Evolutionary conservation across 495 filamentous ascomycete species (phyloP).

Genomic region (Penicillium parvum): DNA sequence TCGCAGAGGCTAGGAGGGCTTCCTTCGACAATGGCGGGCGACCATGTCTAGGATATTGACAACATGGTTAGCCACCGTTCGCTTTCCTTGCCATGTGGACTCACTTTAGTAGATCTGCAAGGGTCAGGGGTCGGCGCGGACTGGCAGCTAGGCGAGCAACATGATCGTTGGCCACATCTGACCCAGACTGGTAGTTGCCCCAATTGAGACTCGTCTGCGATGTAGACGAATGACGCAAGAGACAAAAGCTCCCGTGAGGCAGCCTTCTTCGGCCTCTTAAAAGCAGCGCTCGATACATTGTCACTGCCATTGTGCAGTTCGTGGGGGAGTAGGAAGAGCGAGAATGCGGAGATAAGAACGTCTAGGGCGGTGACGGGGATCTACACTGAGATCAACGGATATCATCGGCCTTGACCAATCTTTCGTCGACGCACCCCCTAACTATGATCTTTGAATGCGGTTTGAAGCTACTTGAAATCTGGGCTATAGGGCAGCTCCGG

Average conservation of each 20-base stretch:
- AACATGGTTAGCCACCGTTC: no score
- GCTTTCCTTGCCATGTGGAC: slow-evolving; percentile 1
- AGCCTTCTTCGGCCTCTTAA: neutral
- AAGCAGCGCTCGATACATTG: slow-evolving; percentile 4
- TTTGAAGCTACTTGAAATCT: no score
- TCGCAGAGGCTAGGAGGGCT: slow-evolving; percentile 79
- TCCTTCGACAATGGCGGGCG: slow-evolving; percentile 79
- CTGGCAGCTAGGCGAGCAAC: slow-evolving; percentile 73
- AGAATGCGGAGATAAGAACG: slow-evolving; percentile 4
- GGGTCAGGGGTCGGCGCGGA: slow-evolving; percentile 73
- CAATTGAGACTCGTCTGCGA: slow-evolving; percentile 13
- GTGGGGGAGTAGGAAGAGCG: neutral
- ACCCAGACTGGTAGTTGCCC: slow-evolving; percentile 19
- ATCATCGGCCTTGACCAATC: slow-evolving; percentile 11
- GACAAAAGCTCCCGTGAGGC: neutral
- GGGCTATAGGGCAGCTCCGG: no score
- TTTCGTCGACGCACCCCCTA: no score
- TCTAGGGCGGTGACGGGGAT: slow-evolving; percentile 12
- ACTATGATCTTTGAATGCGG: no score
- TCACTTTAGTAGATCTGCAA: slow-evolving; percentile 86
- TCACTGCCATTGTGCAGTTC: slow-evolving; percentile 8
- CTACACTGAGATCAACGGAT: slow-evolving; percentile 7
- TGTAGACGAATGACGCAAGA: slow-evolving; percentile 17
- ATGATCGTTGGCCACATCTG: slow-evolving; percentile 59
- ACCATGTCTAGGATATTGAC: slow-evolving; percentile 61